Conservation (phyloP, 768 basidiomycete species). For the Russula sp. region DNA sequence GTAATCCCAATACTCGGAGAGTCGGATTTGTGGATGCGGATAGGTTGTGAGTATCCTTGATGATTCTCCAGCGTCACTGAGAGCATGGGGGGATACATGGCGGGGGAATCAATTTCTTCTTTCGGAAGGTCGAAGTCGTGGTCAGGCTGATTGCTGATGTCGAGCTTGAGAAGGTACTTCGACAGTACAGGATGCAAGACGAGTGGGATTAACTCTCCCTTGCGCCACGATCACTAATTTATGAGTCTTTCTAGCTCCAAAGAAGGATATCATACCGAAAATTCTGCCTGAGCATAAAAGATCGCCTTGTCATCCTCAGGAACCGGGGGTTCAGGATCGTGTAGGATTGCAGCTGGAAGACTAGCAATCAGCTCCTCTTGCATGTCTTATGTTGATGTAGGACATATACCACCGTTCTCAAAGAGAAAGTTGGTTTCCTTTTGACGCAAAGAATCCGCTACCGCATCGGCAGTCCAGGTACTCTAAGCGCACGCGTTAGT, state of each 20-base stretch:
- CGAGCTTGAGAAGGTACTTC: too few relatives aligned
- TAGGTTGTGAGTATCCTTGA: neutral
- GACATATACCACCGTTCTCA: neutral
- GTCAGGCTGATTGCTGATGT: neutral
- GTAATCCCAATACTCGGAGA: neutral
- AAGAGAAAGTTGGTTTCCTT: neutral
- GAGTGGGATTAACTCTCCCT: constrained; percentile 2
- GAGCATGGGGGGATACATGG: neutral
- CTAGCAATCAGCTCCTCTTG: neutral
- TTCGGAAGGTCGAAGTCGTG: neutral
- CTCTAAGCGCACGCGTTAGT: neutral
- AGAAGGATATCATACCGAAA: neutral
- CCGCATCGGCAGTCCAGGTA: neutral
- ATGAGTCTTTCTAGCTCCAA: neutral
- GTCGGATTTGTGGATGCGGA: neutral
- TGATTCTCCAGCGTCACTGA: neutral
- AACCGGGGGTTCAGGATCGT: neutral
- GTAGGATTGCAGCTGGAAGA: constrained; percentile 2
- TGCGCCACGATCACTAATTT: neutral
- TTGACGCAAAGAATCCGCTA: neutral
- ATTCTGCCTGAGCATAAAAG: neutral
- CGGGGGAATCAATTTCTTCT: neutral
- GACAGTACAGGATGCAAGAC: neutral
- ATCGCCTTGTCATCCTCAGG: neutral
- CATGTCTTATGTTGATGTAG: neutral